Percentiles rank a stretch among this genome's conserved stretches.
phyloP scores from a whole-genome alignment of 2,329 filamentous ascomycete genomes.

The Pseudocercospora ulei region DNA sequence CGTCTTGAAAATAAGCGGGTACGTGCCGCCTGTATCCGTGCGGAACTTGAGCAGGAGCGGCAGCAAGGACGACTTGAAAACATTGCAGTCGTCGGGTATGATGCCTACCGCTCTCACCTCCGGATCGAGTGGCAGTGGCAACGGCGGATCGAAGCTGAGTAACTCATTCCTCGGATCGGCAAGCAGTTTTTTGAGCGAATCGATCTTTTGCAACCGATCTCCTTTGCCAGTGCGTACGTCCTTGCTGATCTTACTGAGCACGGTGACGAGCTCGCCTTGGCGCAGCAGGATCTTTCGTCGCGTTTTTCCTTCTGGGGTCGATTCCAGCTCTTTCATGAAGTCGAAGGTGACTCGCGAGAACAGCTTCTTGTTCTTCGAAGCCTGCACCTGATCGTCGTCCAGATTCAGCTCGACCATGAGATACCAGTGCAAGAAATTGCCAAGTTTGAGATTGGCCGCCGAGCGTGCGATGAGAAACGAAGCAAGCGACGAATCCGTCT shows the following conservation, averaged over 20 bases:
- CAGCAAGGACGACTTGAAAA: conserved; percentile 91
- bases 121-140: conserved; percentile 83
- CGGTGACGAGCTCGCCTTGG: conserved; percentile 80
- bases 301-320: conserved; percentile 58
- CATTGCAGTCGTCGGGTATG: conserved; percentile 71
- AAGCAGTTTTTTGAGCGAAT: conserved; percentile 73
- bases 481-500: conserved; percentile 72
- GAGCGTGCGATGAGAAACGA: conserved; percentile 82
- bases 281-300: conserved; percentile 66
- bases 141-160: conserved; percentile 67
- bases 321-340: conserved; percentile 82
- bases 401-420: conserved; percentile 88
- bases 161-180: conserved; percentile 87
- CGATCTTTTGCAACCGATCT: conserved; percentile 68
- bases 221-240: conserved; percentile 76
- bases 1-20: conserved; percentile 93
- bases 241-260: conserved; percentile 78
- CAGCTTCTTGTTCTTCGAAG: conserved; percentile 59
- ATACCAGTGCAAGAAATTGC: conserved; percentile 97
- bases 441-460: conserved; percentile 76
- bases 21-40: conserved; percentile 64
- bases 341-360: conserved; percentile 92
- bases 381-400: conserved; percentile 57
- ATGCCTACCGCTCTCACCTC: conserved; percentile 68
- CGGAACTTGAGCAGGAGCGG: conserved; percentile 88